Evolutionary conservation across 2,329 filamentous ascomycete genomes (phyloP).

Genomic region (Xylariaceae sp.): DNA sequence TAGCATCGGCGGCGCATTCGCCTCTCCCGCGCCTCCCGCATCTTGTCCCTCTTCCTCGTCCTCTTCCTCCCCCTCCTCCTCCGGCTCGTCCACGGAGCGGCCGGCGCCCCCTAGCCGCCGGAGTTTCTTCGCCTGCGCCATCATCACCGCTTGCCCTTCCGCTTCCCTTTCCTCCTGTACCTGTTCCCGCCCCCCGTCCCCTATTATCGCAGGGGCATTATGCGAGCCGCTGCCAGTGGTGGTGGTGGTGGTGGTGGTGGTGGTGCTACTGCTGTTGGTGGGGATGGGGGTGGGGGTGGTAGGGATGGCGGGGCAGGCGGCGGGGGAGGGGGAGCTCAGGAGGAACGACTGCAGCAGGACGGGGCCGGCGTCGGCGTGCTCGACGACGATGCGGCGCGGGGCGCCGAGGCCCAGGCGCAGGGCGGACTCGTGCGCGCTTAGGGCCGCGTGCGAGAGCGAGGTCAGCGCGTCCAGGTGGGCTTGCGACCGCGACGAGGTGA

Average conservation of each 20-base stretch:
- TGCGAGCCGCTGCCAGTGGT: no score
- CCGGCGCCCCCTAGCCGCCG: slow-evolving; percentile 8
- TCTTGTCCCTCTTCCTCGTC: slow-evolving; percentile 7
- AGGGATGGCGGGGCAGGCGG: background rate
- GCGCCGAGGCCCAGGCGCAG: slow-evolving; percentile 55
- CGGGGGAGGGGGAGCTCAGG: slow-evolving; percentile 20
- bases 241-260: background rate
- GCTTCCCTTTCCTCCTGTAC: background rate
- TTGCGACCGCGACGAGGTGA: slow-evolving; percentile 53
- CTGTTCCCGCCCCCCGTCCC: no score
- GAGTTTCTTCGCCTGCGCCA: slow-evolving; percentile 5
- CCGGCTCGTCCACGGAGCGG: slow-evolving; percentile 1
- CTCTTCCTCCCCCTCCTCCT: slow-evolving; percentile 18
- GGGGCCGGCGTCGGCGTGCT: slow-evolving; percentile 47
- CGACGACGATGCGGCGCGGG: slow-evolving; percentile 61
- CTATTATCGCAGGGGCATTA: no score
- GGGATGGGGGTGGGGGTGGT: background rate
- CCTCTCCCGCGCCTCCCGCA: slow-evolving; percentile 22
- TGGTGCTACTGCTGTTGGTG: background rate
- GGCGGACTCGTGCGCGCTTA: slow-evolving; percentile 56
- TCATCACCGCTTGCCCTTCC: background rate
- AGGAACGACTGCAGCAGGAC: slow-evolving; percentile 38
- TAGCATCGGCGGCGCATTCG: slow-evolving; percentile 52
- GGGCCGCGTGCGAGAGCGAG: slow-evolving; percentile 54
- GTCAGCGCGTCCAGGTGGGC: slow-evolving; percentile 54